Conservation (phyloP, 441 rosid genomes). For the Pelargonium fulgidum region DNA sequence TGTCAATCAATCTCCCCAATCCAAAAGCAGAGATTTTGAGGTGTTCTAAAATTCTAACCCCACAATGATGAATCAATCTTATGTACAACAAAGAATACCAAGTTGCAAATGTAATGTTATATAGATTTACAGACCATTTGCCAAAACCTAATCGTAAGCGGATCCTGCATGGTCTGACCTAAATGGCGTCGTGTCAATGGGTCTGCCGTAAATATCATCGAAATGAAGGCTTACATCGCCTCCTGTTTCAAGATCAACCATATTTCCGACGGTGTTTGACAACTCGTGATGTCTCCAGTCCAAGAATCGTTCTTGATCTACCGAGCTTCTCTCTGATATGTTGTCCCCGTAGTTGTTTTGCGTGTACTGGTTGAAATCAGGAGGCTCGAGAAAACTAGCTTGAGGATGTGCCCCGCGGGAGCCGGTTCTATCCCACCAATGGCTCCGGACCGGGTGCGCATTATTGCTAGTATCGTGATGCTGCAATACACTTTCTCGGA, state of each 20-base stretch:
- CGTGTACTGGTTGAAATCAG: conserved; percentile 46
- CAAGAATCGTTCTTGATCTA: conserved; percentile 41
- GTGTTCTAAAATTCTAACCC: conserved; percentile 26
- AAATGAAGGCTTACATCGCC: conserved; percentile 63
- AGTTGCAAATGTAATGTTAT: conserved; percentile 26
- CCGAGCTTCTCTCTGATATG: conserved; percentile 48
- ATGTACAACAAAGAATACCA: conserved; percentile 56
- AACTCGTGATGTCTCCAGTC: conserved; percentile 40
- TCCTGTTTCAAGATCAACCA: conserved; percentile 56
- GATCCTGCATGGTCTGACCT: conserved; percentile 16
- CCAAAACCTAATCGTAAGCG: conserved; percentile 32
- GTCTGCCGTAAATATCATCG: conserved; percentile 66
- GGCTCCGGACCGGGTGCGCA: conserved; percentile 32
- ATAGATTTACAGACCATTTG: conserved; percentile 16
- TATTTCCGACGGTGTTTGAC: conserved; percentile 32
- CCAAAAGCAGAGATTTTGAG: conserved; percentile 14
- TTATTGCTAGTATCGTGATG: conserved; percentile 37
- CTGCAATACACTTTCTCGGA: conserved; percentile 58
- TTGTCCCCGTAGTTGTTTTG: conserved; percentile 33
- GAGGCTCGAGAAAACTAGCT: conserved; percentile 86
- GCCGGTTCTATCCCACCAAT: conserved; percentile 81
- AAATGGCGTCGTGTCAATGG: conserved; percentile 45
- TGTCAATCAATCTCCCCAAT: conserved; percentile 18
- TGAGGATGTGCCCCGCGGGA: conserved; percentile 38
- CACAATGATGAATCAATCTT: conserved; percentile 32